These are phyloP conservation scores for Emiliania huxleyi DNA, from an alignment of 78 protist genomes.

Conservation along the genomic window DNA sequence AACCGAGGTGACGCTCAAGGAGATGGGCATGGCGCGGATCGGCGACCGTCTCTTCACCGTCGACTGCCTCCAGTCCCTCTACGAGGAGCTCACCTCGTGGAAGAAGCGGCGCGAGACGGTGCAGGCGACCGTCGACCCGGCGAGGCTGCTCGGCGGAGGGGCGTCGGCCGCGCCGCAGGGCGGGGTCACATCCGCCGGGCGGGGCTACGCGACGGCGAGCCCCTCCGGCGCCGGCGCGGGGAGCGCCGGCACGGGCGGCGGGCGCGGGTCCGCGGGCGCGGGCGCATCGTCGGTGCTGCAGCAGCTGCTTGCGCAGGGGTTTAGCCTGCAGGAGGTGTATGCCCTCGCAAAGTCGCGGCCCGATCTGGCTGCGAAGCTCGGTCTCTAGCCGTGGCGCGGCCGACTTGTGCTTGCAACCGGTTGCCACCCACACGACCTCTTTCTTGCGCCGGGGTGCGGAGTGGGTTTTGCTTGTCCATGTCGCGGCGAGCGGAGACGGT, in stretches of 20 bases:
- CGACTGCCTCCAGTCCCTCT: background rate
- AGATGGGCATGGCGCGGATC: background rate
- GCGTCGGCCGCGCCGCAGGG: background rate
- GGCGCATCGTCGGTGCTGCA: background rate
- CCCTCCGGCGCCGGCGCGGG: background rate
- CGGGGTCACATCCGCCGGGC: background rate
- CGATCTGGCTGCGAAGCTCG: background rate
- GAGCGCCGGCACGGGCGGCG: background rate
- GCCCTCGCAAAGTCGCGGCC: background rate
- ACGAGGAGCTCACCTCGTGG: slow-evolving; percentile 1
- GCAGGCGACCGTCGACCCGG: background rate
- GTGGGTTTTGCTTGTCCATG: too few species aligned
- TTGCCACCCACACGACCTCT: too few species aligned
- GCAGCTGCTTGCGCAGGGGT: background rate
- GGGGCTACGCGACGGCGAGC: background rate
- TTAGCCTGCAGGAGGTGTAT: background rate
- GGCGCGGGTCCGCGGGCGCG: background rate
- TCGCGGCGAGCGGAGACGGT: too few species aligned
- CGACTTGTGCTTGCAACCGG: too few species aligned
- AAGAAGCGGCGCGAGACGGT: background rate
- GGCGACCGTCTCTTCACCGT: slow-evolving; percentile 3
- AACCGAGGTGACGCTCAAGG: background rate
- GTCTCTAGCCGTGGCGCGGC: too few species aligned
- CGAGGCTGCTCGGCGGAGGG: background rate
- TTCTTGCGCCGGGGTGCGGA: too few species aligned